Evolutionary conservation across 805 yeast species (phyloP).

Genomic region (Sugiyamaella mastotermitis): DNA sequence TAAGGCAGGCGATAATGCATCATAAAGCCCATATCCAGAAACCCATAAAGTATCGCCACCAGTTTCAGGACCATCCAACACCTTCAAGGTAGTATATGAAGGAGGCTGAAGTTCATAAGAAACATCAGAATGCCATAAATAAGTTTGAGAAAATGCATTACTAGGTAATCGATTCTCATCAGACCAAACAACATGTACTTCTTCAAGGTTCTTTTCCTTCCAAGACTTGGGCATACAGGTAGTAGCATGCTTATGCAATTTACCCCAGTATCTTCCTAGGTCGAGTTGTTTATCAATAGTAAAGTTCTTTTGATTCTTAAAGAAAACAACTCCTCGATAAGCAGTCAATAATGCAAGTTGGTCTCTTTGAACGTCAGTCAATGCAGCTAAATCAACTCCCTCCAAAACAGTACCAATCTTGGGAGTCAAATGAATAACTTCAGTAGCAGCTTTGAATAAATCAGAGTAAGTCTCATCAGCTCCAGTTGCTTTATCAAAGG

Average conservation of each 20-base stretch:
- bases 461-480: conserved; percentile 36
- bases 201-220: conserved; percentile 29
- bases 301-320: conserved; percentile 41
- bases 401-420: conserved; percentile 46
- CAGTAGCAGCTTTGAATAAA: conserved; percentile 36
- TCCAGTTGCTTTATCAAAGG: conserved; percentile 30
- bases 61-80: conserved; percentile 42
- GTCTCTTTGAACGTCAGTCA: conserved; percentile 40
- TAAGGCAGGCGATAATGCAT: conserved; percentile 45
- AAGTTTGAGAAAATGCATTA: conserved; percentile 25
- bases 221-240: conserved; percentile 32
- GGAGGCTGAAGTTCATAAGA: conserved; percentile 55
- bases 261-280: conserved; percentile 43
- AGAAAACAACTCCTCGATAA: conserved; percentile 48
- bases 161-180: conserved; percentile 20
- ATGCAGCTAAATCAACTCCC: conserved; percentile 40
- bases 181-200: conserved; percentile 16
- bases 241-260: conserved; percentile 32
- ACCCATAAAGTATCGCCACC: conserved; percentile 57
- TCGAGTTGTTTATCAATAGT: conserved; percentile 38
- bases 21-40: conserved; percentile 49
- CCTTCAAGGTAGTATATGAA: conserved; percentile 48
- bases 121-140: conserved; percentile 49
- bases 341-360: conserved; percentile 44
- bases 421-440: conserved; percentile 35